These are phyloP conservation scores for Cenococcum geophilum DNA, from an alignment of 495 filamentous ascomycete genomes.

Conservation along the genomic window DNA sequence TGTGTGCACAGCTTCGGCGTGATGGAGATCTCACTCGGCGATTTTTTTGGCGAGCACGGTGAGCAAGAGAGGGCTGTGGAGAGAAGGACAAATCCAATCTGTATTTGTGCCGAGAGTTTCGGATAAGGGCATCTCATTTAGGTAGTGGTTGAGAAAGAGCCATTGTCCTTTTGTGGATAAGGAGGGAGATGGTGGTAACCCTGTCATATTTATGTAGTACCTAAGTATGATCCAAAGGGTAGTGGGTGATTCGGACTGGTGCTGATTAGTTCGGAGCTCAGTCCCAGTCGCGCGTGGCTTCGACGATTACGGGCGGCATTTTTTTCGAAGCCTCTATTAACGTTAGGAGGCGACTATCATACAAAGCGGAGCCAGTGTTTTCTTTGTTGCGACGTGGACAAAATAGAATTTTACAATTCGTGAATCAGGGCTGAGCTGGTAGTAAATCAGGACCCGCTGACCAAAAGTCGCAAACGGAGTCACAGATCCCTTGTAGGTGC, in stretches of 20 bases:
- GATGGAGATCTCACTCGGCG: neutral
- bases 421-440: too few species aligned
- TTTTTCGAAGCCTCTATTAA: too few species aligned
- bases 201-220: neutral
- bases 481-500: too few species aligned
- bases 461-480: too few species aligned
- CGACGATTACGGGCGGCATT: too few species aligned
- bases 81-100: neutral
- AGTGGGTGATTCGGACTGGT: neutral
- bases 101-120: neutral
- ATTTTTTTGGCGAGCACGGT: conserved; percentile 2
- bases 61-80: conserved; percentile 5
- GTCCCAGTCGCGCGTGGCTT: too few species aligned
- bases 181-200: neutral
- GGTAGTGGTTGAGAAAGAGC: neutral
- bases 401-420: too few species aligned
- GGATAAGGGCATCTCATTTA: neutral
- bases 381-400: too few species aligned
- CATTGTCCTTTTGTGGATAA: neutral
- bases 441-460: too few species aligned
- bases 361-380: too few species aligned
- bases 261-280: neutral
- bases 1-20: neutral
- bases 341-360: too few species aligned
- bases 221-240: neutral